Base-by-base conservation (phyloP, 805 yeast genomes). In the Saccharomycopsis synnaedendra region DNA sequence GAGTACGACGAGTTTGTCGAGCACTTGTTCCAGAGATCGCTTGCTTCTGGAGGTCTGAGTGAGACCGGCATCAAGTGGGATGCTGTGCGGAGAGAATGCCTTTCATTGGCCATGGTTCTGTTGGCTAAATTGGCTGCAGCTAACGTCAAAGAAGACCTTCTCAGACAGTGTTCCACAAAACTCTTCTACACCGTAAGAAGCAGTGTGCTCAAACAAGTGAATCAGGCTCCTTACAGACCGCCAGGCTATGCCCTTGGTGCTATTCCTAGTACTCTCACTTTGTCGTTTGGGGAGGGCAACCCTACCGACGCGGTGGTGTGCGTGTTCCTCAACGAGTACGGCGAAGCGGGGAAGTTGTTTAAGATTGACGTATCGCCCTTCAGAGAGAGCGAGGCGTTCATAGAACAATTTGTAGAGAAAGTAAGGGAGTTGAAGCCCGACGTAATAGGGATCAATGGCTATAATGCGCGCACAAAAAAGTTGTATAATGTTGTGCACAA, bases 221-320 rank as follows among this genome's bases (percentile, higher is more conserved):
- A 90, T 61, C 97, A 89, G 67, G 96, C 97, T 2, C 97, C 99
- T 33, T 89, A 69, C 64, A 80, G 84, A 56, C 96, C 97, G 4
- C 72, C 75, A 42, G 82, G 85, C 4, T 82, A 73, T 55, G 85
- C 78, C 41, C 72, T 75, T 50, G 96, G 97, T 41, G 84, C 95
- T 4, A 72, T 79, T 46, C 96, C 98, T 27, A 80, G 84, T 53
- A 90, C 87, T 0, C 68, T 93, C 54, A 79, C 96, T 0, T 58
- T 93, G 32, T 76, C 95, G 0, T 79, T 84, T 56, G 98, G 98
- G 57, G 82, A 82, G 64, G 97, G 96, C 59, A 82, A 78, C 53
- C 75, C 78, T 40, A 77, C 77, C 50, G 95, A 93, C 62, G 96
- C 97, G 4, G 84, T 87, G 29, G 77, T 89, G 53, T 96, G 88